Percentiles rank a stretch among this genome's conserved stretches.
Conservation (phyloP, 73 alveolate genomes). For the Effrenium voratum region DNA sequence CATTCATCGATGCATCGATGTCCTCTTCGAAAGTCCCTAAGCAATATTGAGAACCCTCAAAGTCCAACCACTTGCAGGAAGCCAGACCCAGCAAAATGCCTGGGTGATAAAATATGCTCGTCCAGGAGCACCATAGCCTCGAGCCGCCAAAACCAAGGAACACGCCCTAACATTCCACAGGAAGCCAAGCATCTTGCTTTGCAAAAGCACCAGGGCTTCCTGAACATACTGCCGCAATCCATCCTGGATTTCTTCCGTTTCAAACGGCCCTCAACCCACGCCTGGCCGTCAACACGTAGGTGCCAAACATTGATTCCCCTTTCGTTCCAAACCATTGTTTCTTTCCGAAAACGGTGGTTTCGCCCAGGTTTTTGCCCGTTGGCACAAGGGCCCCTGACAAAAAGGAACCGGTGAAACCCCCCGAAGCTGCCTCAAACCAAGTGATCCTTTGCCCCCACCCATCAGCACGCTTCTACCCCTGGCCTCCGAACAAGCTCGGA, state of each 20-base stretch:
- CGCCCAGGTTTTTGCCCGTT: too few relatives aligned
- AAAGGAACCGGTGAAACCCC: too few relatives aligned
- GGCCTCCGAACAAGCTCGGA: not conserved
- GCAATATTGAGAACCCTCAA: too few relatives aligned
- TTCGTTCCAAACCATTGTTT: not conserved
- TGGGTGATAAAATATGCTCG: conserved; percentile 97
- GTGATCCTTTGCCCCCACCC: not conserved
- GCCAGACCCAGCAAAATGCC: too few relatives aligned
- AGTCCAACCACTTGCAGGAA: too few relatives aligned
- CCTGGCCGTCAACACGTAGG: conserved; percentile 96
- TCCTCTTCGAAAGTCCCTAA: conserved; percentile 99
- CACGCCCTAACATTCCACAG: not conserved
- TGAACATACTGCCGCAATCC: not conserved
- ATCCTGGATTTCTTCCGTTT: not conserved
- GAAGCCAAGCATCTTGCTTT: not conserved
- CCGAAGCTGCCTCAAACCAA: too few relatives aligned
- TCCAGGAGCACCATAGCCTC: conserved; percentile 95
- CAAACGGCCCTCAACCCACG: conserved; percentile 5
- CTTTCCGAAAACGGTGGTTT: too few relatives aligned
- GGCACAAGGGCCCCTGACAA: too few relatives aligned
- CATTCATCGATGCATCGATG: conserved; percentile 98
- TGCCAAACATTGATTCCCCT: not conserved
- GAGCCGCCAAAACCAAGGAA: too few relatives aligned
- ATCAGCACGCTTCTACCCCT: not conserved
- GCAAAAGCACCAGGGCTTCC: not conserved